Evolutionary conservation across 306 rosid species (phyloP).

Genomic region (Cicer arietinum): DNA sequence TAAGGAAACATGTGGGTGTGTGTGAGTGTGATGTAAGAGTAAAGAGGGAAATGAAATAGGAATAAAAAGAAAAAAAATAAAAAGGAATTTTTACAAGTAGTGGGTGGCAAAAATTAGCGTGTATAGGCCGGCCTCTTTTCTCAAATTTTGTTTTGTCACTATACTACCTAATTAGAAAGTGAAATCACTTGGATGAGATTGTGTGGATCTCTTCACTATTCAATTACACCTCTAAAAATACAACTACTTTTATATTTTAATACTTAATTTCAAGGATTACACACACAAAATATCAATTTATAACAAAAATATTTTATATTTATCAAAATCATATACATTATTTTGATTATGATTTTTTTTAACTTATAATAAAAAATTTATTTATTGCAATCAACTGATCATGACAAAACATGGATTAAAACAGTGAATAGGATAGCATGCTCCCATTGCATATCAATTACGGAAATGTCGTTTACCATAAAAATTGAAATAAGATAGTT

Average conservation of each 20-base stretch:
- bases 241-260: no score
- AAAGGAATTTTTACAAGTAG: constrained; percentile 21
- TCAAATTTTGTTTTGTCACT: constrained; percentile 37
- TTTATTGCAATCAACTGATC: not conserved
- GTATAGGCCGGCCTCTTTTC: constrained; percentile 49
- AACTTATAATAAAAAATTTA: no score
- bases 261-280: no score
- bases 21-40: not conserved
- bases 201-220: not conserved
- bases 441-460: constrained; percentile 6
- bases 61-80: not conserved
- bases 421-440: constrained; percentile 17
- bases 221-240: no score
- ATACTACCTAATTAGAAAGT: constrained; percentile 10
- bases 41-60: not conserved
- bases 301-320: no score
- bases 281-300: no score
- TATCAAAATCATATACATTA: no score
- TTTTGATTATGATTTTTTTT: no score
- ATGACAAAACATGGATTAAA: not conserved
- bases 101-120: constrained; percentile 44
- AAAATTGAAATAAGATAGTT: constrained; percentile 28
- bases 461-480: constrained; percentile 27
- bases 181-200: not conserved
- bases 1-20: constrained; percentile 4